A percentile compares a stretch with the other conserved stretches of the same genome.
phyloP scores from a whole-genome alignment of 1,139 yeast species.

The Scheffersomyces stambukii region DNA sequence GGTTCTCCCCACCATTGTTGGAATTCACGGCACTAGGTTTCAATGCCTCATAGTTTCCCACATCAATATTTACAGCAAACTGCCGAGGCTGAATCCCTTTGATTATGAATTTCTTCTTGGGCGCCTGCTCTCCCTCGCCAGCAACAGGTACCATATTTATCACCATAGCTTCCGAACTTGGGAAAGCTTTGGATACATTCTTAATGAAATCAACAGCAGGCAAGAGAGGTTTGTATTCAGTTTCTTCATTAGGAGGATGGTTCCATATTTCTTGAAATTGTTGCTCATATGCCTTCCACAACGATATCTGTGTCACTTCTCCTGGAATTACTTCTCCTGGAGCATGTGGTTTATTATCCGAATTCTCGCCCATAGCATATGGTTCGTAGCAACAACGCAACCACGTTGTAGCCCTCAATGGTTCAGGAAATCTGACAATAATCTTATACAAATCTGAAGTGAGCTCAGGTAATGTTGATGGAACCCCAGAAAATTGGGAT shows the following conservation, averaged over 20 bases:
- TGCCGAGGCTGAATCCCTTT: slow-evolving; percentile 69
- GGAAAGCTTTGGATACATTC: slow-evolving; percentile 86
- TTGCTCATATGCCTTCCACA: slow-evolving; percentile 93
- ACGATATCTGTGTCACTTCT: slow-evolving; percentile 90
- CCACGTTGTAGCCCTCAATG: slow-evolving; percentile 92
- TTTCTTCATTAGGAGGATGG: slow-evolving; percentile 27
- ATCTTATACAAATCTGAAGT: slow-evolving; percentile 54
- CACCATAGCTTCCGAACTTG: slow-evolving; percentile 93
- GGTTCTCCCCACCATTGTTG: slow-evolving; percentile 11
- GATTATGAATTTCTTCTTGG: slow-evolving; percentile 74
- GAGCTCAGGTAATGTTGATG: slow-evolving; percentile 56
- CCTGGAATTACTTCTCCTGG: too few relatives aligned
- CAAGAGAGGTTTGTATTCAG: slow-evolving; percentile 55
- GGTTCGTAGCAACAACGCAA: slow-evolving; percentile 89
- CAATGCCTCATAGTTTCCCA: slow-evolving; percentile 44
- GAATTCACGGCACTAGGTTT: slow-evolving; percentile 14
- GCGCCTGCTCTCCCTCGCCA: slow-evolving; percentile 45
- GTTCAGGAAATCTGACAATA: slow-evolving; percentile 70
- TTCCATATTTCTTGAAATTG: slow-evolving; percentile 56
- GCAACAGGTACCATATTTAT: slow-evolving; percentile 44
- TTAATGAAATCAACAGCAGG: slow-evolving; percentile 97
- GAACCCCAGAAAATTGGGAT: slow-evolving; percentile 41
- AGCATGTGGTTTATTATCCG: too few relatives aligned
- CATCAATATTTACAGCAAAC: slow-evolving; percentile 40
- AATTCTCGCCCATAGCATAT: slow-evolving; percentile 14